Conservation (phyloP, 2,329 filamentous ascomycete genomes). For the Diaporthe eres region DNA sequence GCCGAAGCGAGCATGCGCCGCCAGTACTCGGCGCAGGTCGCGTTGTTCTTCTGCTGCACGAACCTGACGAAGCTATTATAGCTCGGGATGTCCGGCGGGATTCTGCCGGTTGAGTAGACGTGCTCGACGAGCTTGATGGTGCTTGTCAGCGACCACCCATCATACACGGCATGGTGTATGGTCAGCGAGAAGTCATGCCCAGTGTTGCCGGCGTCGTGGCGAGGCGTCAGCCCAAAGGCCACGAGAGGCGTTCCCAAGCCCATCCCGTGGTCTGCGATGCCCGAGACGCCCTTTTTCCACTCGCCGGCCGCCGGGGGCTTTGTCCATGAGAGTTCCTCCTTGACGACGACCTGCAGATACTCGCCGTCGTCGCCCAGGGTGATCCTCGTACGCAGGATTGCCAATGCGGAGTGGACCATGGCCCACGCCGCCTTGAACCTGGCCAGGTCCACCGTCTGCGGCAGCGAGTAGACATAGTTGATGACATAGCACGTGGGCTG, state of each 20-base stretch:
- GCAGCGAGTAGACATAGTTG: not conserved
- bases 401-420: not conserved
- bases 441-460: not conserved
- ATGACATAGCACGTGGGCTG: not conserved
- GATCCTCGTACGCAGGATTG: not conserved
- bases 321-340: slow-evolving; percentile 48
- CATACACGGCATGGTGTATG: slow-evolving; percentile 35
- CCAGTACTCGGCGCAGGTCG: not conserved
- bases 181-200: slow-evolving; percentile 20
- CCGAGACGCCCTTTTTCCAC: not conserved
- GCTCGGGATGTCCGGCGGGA: not conserved
- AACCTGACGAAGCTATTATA: slow-evolving; percentile 4
- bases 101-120: too few relatives aligned
- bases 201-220: slow-evolving; percentile 34
- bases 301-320: slow-evolving; percentile 21
- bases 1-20: not conserved
- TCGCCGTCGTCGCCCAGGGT: not conserved
- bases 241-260: not conserved
- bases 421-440: not conserved
- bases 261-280: not conserved
- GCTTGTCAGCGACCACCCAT: slow-evolving; percentile 30
- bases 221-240: slow-evolving; percentile 32
- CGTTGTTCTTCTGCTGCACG: not conserved
- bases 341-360: slow-evolving; percentile 32
- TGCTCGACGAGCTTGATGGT: slow-evolving; percentile 4